Base-by-base conservation (phyloP, 257 asterid genomes). In the Ophiorrhiza pumila region DNA sequence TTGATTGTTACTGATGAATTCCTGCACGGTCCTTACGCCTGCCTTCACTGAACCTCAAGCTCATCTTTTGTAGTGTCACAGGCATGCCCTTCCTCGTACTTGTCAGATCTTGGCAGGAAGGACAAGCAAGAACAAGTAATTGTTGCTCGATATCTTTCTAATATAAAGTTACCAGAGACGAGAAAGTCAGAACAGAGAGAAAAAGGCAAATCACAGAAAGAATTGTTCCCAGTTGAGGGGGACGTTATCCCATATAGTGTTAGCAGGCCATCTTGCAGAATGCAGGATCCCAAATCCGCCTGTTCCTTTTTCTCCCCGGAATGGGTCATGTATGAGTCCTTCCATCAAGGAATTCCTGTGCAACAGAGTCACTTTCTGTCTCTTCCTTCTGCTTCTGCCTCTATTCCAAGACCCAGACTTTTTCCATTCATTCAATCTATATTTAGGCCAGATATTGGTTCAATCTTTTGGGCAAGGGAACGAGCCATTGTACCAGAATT, bases 61-160 rank as follows among this genome's bases (percentile, higher is more conserved):
- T 27, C 9, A 35, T 68, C 35, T 71, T 65, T 41, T 75, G 68
- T 41, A 80, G 83, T 45, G 58, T 73, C 83, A 9, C 71, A n/a
- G 42, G 63, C 39, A 57, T 47, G 43, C 22, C 59, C 71, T 47
- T 65, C 77, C 34, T 72, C 77, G 27, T 71, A 22, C 35, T 47
- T 61, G 3, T 71, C 78, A 25, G 82, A 46, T 39, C 53, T 17
- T 27, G 72, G 65, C 13, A 59, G 69, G 53, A 71, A 59, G 71
- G 83, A 80, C 3, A 80, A 80, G 74, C 80, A 75, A 60, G 83
- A 80, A 32, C 80, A 80, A 76, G 71, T 60, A 25, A 57, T 74
- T 25, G 80, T 80, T 67, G 83, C 78, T 34, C 80, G 83, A 27
- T 76, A 59, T 73, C 77, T 80, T 43, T 58, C 83, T 58, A 52